These are phyloP conservation scores for Yarrowia hollandica DNA, from an alignment of 805 yeast species.

Conservation along the genomic window DNA sequence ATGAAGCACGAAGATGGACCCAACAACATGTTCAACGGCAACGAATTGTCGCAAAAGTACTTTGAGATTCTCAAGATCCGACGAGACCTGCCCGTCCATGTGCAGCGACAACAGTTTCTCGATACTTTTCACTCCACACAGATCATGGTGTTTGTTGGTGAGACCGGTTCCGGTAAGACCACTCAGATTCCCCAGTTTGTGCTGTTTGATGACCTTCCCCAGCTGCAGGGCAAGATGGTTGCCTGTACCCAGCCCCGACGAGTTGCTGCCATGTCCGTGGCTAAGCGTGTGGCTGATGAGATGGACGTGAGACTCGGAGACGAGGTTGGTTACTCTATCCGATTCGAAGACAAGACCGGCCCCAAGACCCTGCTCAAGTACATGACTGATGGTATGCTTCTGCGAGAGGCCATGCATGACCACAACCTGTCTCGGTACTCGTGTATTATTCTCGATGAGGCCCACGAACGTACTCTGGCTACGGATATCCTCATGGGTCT, in stretches of 20 bases:
- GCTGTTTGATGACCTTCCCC: conserved; percentile 88
- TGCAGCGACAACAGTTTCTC: conserved; percentile 87
- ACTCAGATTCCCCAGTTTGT: conserved; percentile 98
- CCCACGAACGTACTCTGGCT: conserved; percentile 95
- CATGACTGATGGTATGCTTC: conserved; percentile 98
- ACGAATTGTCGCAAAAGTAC: conserved; percentile 61
- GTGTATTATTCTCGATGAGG: conserved; percentile 93
- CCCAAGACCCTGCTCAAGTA: conserved; percentile 81
- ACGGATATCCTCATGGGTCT: conserved; percentile 97
- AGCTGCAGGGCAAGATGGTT: conserved; percentile 74
- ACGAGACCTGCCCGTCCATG: conserved; percentile 89
- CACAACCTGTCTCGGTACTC: conserved; percentile 77
- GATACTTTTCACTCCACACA: conserved; percentile 81
- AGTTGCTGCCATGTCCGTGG: conserved; percentile 99
- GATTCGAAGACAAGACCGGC: conserved; percentile 88
- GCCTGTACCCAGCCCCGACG: conserved; percentile 97
- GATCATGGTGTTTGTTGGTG: conserved; percentile 98
- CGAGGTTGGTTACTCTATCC: conserved; percentile 92
- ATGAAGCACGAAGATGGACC: conserved; percentile 47
- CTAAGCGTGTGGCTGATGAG: conserved; percentile 95
- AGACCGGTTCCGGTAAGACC: conserved; percentile 98
- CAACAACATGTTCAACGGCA: conserved; percentile 79
- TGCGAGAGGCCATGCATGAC: conserved; percentile 97
- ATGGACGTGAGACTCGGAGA: conserved; percentile 91
- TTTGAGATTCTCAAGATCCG: conserved; percentile 74